Evolutionary conservation across 2,329 filamentous ascomycete species (phyloP).

Genomic region (Pseudovirgaria hyperparasitica): DNA sequence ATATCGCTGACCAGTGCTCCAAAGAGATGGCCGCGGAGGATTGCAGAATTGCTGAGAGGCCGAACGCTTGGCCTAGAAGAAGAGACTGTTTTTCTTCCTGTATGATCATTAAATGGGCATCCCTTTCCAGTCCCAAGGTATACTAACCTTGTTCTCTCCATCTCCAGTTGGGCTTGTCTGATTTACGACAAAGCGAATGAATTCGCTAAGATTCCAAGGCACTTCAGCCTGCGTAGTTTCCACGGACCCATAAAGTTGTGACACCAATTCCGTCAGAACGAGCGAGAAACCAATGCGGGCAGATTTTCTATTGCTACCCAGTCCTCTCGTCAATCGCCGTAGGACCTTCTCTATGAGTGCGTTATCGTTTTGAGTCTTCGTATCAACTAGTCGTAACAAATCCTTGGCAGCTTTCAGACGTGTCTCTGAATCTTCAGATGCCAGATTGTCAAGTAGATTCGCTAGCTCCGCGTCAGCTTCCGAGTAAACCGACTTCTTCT

Average conservation of each 20-base stretch:
- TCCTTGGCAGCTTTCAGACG: slow-evolving; percentile 33
- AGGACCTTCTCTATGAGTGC: slow-evolving; percentile 27
- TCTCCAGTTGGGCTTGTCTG: slow-evolving; percentile 40
- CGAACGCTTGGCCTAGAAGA: slow-evolving; percentile 75
- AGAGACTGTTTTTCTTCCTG: slow-evolving; percentile 74
- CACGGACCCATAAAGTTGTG: slow-evolving; percentile 49
- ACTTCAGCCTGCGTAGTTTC: slow-evolving; percentile 18
- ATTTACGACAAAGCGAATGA: slow-evolving; percentile 39
- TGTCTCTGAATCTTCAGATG: slow-evolving; percentile 31
- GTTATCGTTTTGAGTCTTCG: slow-evolving; percentile 21
- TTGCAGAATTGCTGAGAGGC: slow-evolving; percentile 72
- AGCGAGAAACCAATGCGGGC: slow-evolving; percentile 82
- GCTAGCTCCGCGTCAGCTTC: slow-evolving; percentile 30
- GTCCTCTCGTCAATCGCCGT: slow-evolving; percentile 59
- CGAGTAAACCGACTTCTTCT: slow-evolving; percentile 23
- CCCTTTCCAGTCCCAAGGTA: not conserved
- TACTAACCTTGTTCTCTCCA: slow-evolving; percentile 39
- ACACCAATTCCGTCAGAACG: slow-evolving; percentile 69
- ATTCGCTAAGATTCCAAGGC: slow-evolving; percentile 24
- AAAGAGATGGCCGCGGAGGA: slow-evolving; percentile 46
- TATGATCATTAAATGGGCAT: slow-evolving; percentile 15
- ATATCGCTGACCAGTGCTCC: slow-evolving; percentile 50
- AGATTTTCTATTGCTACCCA: slow-evolving; percentile 81
- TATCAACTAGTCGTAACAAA: slow-evolving; percentile 28
- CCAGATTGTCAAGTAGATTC: slow-evolving; percentile 33